Conservation (phyloP, 2,329 filamentous ascomycete genomes). For the Onygenales sp. region DNA sequence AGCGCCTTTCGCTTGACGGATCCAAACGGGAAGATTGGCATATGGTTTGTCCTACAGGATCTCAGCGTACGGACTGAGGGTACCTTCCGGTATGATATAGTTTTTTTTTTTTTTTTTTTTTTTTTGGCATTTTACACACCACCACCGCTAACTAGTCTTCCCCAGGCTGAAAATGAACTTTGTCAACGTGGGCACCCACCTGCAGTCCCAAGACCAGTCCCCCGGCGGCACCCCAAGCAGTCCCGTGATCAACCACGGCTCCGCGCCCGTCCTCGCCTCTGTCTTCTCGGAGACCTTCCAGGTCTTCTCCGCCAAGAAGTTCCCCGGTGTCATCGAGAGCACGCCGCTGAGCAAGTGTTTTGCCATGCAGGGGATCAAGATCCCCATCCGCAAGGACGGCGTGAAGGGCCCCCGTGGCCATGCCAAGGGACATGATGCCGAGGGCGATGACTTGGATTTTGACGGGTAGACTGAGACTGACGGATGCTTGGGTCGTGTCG, state of each 20-base stretch:
- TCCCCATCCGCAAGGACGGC: conserved; percentile 86
- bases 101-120: not conserved
- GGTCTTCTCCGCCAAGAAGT: conserved; percentile 95
- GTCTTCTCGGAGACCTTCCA: conserved; percentile 84
- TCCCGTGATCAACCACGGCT: conserved; percentile 58
- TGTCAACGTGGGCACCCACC: conserved; percentile 61
- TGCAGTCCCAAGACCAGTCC: not conserved
- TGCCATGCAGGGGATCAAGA: conserved; percentile 89
- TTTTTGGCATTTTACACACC: not conserved
- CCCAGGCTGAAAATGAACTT: conserved; percentile 61
- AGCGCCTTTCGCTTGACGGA: conserved; percentile 81
- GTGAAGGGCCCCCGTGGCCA: conserved; percentile 37
- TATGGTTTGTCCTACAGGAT: conserved; percentile 96
- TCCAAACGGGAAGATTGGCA: conserved; percentile 67
- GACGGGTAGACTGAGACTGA: not conserved
- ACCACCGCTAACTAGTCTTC: not conserved
- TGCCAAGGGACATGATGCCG: conserved; percentile 28
- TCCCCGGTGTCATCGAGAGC: conserved; percentile 92
- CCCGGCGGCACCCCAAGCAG: conserved; percentile 19
- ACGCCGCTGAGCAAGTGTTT: conserved; percentile 87
- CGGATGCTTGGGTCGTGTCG: not conserved
- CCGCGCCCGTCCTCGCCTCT: conserved; percentile 72
- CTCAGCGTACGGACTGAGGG: conserved; percentile 90
- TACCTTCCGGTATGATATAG: conserved; percentile 62
- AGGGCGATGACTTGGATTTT: conserved; percentile 10